Conservation (phyloP, 2,329 filamentous ascomycete genomes). For the Botrytis cinerea region DNA sequence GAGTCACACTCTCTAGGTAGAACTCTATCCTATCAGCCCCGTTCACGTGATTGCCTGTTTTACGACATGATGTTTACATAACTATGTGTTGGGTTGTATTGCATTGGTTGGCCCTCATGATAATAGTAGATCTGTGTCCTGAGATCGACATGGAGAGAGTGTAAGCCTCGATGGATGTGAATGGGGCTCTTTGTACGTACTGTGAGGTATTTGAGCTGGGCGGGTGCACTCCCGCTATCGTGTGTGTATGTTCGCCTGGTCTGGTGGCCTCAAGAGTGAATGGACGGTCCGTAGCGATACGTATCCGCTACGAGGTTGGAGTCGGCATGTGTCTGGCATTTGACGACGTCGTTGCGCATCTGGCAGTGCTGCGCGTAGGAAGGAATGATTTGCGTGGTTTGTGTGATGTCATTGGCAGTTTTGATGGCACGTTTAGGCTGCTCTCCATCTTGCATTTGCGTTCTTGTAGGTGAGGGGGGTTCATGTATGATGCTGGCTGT, state of each 20-base stretch:
- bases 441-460: neutral
- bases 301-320: neutral
- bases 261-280: neutral
- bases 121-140: no score
- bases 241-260: neutral
- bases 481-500: no score
- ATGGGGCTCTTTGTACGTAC: no score
- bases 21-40: neutral
- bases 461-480: neutral
- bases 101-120: no score
- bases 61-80: no score
- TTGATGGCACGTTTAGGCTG: neutral
- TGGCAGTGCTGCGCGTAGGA: neutral
- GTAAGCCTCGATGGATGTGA: no score
- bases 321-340: neutral
- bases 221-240: neutral
- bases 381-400: neutral
- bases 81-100: no score
- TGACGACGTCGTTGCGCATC: neutral
- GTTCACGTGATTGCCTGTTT: neutral
- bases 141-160: no score
- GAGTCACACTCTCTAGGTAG: neutral
- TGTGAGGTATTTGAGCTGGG: no score
- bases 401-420: neutral
- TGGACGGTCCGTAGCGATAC: neutral